phyloP scores from a whole-genome alignment of 2,329 filamentous ascomycete genomes.

The Trichophyton simii region DNA sequence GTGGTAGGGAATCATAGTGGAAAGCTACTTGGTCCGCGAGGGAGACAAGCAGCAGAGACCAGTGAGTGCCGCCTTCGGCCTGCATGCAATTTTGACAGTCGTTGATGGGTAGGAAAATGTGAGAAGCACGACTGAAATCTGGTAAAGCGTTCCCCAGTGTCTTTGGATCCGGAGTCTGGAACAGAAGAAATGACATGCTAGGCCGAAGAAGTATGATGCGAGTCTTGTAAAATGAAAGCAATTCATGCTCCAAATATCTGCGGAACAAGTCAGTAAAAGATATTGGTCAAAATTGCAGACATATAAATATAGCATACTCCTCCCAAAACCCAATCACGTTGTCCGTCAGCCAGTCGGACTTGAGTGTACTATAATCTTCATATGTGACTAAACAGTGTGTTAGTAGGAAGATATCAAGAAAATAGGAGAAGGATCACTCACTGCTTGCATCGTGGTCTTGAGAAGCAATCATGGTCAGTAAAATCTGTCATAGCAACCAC shows the following conservation, averaged over 20 bases:
- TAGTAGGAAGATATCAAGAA: background rate
- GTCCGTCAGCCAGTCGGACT: constrained; percentile 91
- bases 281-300: constrained; percentile 3
- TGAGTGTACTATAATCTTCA: constrained; percentile 78
- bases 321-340: constrained; percentile 96
- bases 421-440: constrained; percentile 29
- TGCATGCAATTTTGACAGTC: constrained; percentile 63
- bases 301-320: constrained; percentile 47
- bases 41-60: constrained; percentile 83
- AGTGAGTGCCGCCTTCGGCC: constrained; percentile 86
- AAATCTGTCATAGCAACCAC: background rate
- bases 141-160: constrained; percentile 58
- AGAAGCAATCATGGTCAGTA: background rate
- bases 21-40: constrained; percentile 84
- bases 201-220: constrained; percentile 86
- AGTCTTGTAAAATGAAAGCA: constrained; percentile 64
- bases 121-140: constrained; percentile 66
- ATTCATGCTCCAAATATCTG: constrained; percentile 76
- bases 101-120: constrained; percentile 93
- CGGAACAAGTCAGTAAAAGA: constrained; percentile 10
- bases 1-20: constrained; percentile 82
- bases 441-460: constrained; percentile 53
- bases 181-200: constrained; percentile 82
- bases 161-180: constrained; percentile 52
- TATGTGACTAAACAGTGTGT: constrained; percentile 56